Conservation (phyloP, 1,284 basidiomycete species). For the Pseudozyma tsukubaensis region DNA sequence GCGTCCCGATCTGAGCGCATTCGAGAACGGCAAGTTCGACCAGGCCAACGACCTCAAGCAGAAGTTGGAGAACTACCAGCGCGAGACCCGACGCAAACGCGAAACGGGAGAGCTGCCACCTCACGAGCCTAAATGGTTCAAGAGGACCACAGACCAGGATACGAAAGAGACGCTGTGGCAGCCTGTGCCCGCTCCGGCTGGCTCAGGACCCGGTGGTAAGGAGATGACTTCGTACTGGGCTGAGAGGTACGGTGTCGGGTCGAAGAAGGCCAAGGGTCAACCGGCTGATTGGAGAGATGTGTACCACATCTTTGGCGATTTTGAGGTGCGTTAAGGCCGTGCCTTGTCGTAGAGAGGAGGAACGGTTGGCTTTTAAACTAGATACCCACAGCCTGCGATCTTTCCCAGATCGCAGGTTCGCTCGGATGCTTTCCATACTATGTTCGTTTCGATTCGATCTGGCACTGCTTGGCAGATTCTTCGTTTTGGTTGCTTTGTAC, state of each 20-base stretch:
- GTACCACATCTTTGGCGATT: conserved; percentile 62
- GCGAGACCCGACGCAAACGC: conserved; percentile 79
- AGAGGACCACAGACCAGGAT: conserved; percentile 54
- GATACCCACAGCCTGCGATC: background rate
- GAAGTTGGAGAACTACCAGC: conserved; percentile 87
- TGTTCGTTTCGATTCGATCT: too few relatives aligned
- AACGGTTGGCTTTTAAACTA: background rate
- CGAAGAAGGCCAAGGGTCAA: conserved; percentile 32
- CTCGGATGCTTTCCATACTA: too few relatives aligned
- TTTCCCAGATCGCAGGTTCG: background rate
- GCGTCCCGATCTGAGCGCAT: conserved; percentile 93
- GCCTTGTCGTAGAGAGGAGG: too few relatives aligned
- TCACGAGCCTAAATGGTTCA: conserved; percentile 78
- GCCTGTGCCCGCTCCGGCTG: conserved; percentile 27
- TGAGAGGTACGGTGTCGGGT: conserved; percentile 47
- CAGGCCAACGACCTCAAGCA: conserved; percentile 87
- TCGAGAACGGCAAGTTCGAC: conserved; percentile 90
- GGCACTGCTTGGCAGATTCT: too few relatives aligned
- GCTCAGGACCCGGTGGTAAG: conserved; percentile 9
- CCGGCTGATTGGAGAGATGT: conserved; percentile 46
- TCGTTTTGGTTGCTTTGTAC: too few relatives aligned
- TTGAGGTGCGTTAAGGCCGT: conserved; percentile 42
- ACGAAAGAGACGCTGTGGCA: conserved; percentile 62
- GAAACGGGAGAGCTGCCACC: conserved; percentile 80
- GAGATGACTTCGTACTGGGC: conserved; percentile 58